Conservation (phyloP, 148 eudicot genomes). For the Tetragonia tetragonoides region DNA sequence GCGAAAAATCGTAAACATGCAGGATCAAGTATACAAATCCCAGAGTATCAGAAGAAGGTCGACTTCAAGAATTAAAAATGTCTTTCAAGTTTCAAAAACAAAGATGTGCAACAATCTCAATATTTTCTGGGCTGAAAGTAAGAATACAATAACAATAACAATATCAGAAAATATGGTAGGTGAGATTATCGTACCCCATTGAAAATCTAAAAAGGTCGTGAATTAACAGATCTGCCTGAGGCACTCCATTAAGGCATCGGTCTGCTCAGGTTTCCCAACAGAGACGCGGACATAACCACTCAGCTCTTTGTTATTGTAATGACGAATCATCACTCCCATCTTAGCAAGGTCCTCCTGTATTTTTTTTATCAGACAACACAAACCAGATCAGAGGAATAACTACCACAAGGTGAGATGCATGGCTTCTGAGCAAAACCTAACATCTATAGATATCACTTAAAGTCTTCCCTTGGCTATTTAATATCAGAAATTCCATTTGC, state of each 20-base stretch:
- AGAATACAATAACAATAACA: neutral
- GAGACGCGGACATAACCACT: conserved; percentile 86
- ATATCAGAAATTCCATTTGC: neutral
- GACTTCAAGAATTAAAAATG: neutral
- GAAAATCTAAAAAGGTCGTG: conserved; percentile 1
- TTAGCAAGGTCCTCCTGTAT: conserved; percentile 89
- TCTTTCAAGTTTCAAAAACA: neutral
- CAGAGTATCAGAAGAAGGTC: neutral
- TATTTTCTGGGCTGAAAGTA: neutral
- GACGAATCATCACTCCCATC: conserved; percentile 96
- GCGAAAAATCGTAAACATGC: neutral
- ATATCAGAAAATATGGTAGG: neutral
- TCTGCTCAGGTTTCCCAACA: conserved; percentile 97
- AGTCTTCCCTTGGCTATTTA: neutral
- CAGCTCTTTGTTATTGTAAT: conserved; percentile 81
- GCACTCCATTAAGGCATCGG: conserved; percentile 77
- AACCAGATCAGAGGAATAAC: neutral
- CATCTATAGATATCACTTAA: neutral
- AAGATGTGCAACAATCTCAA: neutral
- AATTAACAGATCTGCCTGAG: conserved; percentile 43
- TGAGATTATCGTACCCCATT: conserved; percentile 1
- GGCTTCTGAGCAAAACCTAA: neutral
- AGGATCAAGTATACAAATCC: neutral
- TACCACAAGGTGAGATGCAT: neutral
- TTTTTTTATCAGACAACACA: neutral